Evolutionary conservation across 225 moss, liverwort and hornwort species (phyloP), one percentile per base, ranked within the genome.

Genomic region (Physcomitrellopsis africana): DNA sequence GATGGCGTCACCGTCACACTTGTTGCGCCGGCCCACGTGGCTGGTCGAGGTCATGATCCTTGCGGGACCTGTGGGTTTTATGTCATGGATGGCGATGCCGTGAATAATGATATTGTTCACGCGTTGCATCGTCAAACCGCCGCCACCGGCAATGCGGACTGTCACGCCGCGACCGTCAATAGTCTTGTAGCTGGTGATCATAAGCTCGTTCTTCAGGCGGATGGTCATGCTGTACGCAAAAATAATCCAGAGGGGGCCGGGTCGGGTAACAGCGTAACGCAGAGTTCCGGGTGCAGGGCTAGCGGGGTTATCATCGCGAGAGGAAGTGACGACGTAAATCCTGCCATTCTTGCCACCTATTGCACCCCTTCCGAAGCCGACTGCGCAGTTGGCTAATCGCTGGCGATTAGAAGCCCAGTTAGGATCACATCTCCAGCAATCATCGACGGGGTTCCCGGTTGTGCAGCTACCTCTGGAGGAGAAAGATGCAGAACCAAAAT

Each of bases 1-100:
- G 8, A 65, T 65, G 20, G 7, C 13, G 19, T 46, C 20, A 22
- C 44, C 22, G 65, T 22, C 45, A 15, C 20, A 65, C 16, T 55
- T 60, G 41, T 83, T 83, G 10, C 86, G 65, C 56, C 77, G 55
- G 11, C 88, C 88, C 11, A 79, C 79, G 23, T 89, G 88, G n/a
- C 43, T 11, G 24, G 75, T 9, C 1, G 88, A 89, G 65, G 81
- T 86, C 51, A 72, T 75, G n/a, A 86, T 68, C 18, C 43, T 59
- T 5, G 77, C 86, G 1, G 83, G 86, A 1, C 86, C 83, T 0
- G 81, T 81, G 26, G 84, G 58, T 41, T 48, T 74, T 65, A 76
- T 74, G 24, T 86, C 68, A 48, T 81, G 78, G 61, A 86, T 83
- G 75, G 78, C 51, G 19, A 86, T 13, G 8, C 77, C 76, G 67